Conservation (phyloP, 768 basidiomycete genomes). For the Russula sp. region DNA sequence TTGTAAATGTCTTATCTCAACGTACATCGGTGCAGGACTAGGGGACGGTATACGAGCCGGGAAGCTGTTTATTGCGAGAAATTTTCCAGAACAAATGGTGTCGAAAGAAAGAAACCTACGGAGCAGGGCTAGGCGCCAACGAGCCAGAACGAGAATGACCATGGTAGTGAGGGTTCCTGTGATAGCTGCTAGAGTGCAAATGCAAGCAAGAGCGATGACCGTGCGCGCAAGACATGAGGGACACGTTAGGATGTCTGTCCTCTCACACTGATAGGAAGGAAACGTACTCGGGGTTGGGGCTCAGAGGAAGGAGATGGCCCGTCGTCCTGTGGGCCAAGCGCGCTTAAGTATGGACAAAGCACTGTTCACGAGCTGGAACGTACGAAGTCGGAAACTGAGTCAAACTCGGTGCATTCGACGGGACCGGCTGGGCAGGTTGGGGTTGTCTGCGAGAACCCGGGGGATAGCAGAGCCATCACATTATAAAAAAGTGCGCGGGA, state of each 20-base stretch:
- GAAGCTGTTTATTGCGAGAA: neutral
- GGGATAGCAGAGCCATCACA: neutral
- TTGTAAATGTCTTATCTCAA: neutral
- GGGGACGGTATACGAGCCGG: neutral
- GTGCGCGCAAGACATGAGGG: neutral
- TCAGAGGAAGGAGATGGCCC: slow-evolving; percentile 1
- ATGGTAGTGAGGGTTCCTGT: neutral
- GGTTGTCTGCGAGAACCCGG: neutral
- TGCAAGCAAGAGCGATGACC: neutral
- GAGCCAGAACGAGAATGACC: neutral
- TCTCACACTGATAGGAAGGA: neutral
- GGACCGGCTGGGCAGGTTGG: neutral
- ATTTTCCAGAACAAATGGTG: neutral
- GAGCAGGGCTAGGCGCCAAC: slow-evolving; percentile 3
- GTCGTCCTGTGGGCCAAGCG: neutral
- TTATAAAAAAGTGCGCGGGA: neutral
- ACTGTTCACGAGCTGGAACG: neutral
- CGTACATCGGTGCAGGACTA: slow-evolving; percentile 1
- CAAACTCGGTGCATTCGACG: slow-evolving; percentile 1
- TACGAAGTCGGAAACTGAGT: neutral
- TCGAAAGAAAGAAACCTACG: neutral
- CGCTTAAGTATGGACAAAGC: neutral
- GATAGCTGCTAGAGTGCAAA: slow-evolving; percentile 2
- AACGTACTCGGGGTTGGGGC: slow-evolving; percentile 9
- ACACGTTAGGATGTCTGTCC: neutral